These are phyloP conservation scores for Thielaviopsis musarum DNA, from an alignment of 2,329 filamentous ascomycete species.

Conservation along the genomic window DNA sequence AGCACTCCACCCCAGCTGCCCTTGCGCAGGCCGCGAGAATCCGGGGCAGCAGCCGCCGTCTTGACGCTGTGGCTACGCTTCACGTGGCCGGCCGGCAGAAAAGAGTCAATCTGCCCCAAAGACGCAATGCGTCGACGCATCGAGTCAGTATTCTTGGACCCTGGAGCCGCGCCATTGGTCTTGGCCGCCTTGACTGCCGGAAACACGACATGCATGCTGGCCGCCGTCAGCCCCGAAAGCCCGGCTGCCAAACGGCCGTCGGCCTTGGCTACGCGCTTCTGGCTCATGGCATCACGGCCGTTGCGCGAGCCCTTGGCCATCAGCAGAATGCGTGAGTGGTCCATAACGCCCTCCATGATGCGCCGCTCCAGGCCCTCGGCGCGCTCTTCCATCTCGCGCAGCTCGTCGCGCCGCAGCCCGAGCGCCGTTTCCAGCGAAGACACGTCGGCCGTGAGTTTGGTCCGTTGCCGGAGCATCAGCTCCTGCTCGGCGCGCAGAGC, in stretches of 20 bases:
- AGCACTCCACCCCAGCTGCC: constrained; percentile 47
- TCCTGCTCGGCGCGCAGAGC: constrained; percentile 54
- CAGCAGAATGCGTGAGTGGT: constrained; percentile 83
- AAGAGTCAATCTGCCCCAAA: constrained; percentile 75
- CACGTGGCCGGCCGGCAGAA: constrained; percentile 46
- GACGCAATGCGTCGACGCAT: constrained; percentile 70
- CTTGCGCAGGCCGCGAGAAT: constrained; percentile 35
- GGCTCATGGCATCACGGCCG: constrained; percentile 38
- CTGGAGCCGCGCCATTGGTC: background rate
- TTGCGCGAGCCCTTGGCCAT: constrained; percentile 45
- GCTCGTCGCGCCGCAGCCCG: constrained; percentile 73
- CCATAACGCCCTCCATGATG: constrained; percentile 88
- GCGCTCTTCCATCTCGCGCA: constrained; percentile 76
- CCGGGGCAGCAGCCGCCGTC: constrained; percentile 20
- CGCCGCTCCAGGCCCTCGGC: constrained; percentile 81
- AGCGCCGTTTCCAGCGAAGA: constrained; percentile 84
- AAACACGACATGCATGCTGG: constrained; percentile 31
- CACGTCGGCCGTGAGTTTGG: constrained; percentile 66
- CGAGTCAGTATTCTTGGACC: constrained; percentile 25
- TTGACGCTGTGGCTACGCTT: constrained; percentile 67
- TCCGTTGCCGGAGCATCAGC: constrained; percentile 59
- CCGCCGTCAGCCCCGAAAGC: constrained; percentile 18
- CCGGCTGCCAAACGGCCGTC: background rate
- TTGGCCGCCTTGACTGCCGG: constrained; percentile 9
- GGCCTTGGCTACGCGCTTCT: constrained; percentile 31